Conservation (phyloP, 2,329 filamentous ascomycete genomes). For the Botryotinia narcissicola region DNA sequence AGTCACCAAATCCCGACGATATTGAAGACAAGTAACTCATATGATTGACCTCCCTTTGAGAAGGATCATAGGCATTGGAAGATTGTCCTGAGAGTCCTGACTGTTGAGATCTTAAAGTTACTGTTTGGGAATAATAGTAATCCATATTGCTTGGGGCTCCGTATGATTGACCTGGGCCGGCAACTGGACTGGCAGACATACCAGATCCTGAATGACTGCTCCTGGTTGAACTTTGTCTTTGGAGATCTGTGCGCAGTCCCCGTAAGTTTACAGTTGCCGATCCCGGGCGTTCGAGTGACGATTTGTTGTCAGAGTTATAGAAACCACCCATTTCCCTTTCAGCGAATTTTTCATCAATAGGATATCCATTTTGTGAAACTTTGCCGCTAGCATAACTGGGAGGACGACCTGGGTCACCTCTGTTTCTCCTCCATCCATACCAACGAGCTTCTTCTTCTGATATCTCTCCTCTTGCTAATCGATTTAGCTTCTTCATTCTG, state of each 20-base stretch:
- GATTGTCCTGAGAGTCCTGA: conserved; percentile 22
- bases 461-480: conserved; percentile 30
- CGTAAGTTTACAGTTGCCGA: conserved; percentile 7
- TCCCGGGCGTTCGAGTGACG: conserved; percentile 5
- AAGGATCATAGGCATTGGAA: conserved; percentile 29
- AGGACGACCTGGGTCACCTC: conserved; percentile 20
- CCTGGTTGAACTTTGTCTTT: conserved; percentile 8
- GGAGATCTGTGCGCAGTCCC: conserved; percentile 13
- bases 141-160: background rate
- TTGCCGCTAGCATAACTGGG: conserved; percentile 14
- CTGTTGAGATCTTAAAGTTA: conserved; percentile 12
- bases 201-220: conserved; percentile 1
- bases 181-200: conserved; percentile 11
- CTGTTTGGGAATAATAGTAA: conserved; percentile 17
- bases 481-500: conserved; percentile 31
- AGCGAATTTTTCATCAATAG: conserved; percentile 12
- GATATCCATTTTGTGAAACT: conserved; percentile 7
- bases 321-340: conserved; percentile 12
- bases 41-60: conserved; percentile 30
- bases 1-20: conserved; percentile 64
- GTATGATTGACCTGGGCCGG: conserved; percentile 8
- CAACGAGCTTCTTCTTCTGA: conserved; percentile 24
- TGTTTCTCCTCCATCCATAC: conserved; percentile 33
- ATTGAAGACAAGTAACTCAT: conserved; percentile 54
- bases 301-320: conserved; percentile 3